phyloP scores from a whole-genome alignment of 495 filamentous ascomycete genomes.

The Amphirosellinia nigrospora region DNA sequence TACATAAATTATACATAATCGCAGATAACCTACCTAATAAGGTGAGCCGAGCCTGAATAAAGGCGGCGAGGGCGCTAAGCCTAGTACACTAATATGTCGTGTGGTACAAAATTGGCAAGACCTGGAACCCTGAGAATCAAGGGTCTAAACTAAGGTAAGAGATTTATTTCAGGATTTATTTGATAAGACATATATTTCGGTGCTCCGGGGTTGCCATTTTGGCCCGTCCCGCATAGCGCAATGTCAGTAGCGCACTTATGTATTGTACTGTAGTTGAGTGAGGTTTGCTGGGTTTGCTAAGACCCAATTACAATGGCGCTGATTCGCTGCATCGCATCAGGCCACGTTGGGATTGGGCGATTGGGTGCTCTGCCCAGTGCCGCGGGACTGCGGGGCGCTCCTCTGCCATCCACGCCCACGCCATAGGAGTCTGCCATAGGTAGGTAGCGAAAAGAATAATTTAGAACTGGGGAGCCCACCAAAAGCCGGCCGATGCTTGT shows the following conservation, averaged over 20 bases:
- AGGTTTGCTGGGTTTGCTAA: neutral
- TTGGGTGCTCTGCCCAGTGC: conserved; percentile 6
- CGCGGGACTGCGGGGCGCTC: conserved; percentile 11
- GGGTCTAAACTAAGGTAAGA: neutral
- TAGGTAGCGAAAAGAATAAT: conserved; percentile 19
- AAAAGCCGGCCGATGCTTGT: conserved; percentile 10
- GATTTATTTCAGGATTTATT: no score
- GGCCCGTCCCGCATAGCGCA: conserved; percentile 12
- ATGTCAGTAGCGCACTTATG: no score
- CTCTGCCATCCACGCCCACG: neutral
- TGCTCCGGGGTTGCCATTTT: conserved; percentile 22
- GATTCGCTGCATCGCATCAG: conserved; percentile 17
- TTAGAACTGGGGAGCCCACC: conserved; percentile 21
- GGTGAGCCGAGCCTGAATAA: no score
- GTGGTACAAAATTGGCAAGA: no score
- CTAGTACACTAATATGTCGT: no score
- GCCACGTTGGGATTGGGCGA: conserved; percentile 20
- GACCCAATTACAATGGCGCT: conserved; percentile 7
- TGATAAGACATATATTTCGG: neutral
- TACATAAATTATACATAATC: no score
- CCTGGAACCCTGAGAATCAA: conserved; percentile 1
- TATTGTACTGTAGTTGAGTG: neutral
- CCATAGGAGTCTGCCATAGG: no score
- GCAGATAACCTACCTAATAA: no score
- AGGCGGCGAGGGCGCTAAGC: no score